Evolutionary conservation across 176 grass and related monocot species (phyloP), one percentile per base, ranked within the genome.

Genomic region (Melocanna baccifera): DNA sequence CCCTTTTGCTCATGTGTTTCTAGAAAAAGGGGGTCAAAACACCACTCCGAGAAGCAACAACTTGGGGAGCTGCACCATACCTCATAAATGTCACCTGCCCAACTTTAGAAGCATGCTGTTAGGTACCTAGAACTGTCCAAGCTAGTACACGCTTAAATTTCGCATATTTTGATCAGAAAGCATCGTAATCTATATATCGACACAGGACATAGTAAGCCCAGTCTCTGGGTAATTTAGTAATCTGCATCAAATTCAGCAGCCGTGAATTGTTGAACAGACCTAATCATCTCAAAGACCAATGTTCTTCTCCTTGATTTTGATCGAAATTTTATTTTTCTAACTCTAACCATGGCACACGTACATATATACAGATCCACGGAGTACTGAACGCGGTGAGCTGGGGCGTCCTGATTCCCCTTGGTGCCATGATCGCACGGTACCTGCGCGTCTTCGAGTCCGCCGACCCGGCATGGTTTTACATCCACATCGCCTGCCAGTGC

Each of bases 391-490:
- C 81, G 3, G 69, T 99, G 5, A 85, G 88, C 22, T 99, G 96
- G 96, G 93, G 93, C 36, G 3, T 99, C 86, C 86, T 96, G 77
- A 87, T 99, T 45, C 97, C 97, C 1, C 25, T 88, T 0, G 97
- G 97, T 81, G 93, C 83, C 69, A 99, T 96, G 30, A 94, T 96
- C 51, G 97, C 93, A 1, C 87, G 97, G 23, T 99, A 96, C 77
- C 55, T 94, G 52, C 92, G 80, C 67, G 93, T 96, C 45, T 99
- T 96, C 81, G 69, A 92, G 57, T 64, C 91, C 1, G 91, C 92
- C 11, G 93, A 99, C 68, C 97, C 97, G 4, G 91, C 93, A 0
- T 99, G 97, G 97, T 96, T 92, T 78, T 96, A 96, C 86, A 74
- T 94, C 80, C 97, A 99, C 87, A 90, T 92, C 72, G 30, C 88